Evolutionary conservation across 371 early-diverging fungal species (phyloP).

Genomic region (Syncephalastrum sp.): DNA sequence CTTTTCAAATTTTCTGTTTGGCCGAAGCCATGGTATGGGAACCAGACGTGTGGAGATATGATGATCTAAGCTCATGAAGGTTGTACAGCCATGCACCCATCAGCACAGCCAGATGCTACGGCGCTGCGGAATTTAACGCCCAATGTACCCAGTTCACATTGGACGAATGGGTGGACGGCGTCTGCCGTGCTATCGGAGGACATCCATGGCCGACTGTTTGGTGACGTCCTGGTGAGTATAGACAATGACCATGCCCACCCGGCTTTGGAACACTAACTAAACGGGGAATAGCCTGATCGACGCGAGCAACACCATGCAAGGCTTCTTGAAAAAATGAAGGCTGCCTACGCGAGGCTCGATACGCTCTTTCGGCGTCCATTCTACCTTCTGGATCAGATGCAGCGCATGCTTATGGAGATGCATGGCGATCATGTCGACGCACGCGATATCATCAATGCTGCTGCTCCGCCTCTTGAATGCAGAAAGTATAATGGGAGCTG

Average conservation of each 20-base stretch:
- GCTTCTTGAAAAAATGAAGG: conserved; percentile 23
- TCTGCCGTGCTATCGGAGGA: conserved; percentile 20
- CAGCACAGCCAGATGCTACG: too few species aligned
- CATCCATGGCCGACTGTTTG: conserved; percentile 25
- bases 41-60: not conserved
- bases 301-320: conserved; percentile 4
- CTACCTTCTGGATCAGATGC: conserved; percentile 27
- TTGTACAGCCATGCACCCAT: conserved; percentile 6
- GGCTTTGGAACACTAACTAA: not conserved
- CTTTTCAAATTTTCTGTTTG: conserved; percentile 26
- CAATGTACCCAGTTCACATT: too few species aligned
- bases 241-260: not conserved
- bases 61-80: not conserved
- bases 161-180: conserved; percentile 19
- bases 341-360: conserved; percentile 24
- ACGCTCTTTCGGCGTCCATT: conserved; percentile 5
- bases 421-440: conserved; percentile 12
- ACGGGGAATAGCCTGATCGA: conserved; percentile 22
- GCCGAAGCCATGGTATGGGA: conserved; percentile 13
- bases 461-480: too few species aligned
- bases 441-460: too few species aligned
- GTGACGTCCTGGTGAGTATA: conserved; percentile 21
- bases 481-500: too few species aligned
- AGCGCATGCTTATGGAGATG: conserved; percentile 28
- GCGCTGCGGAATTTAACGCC: too few species aligned